A percentile compares a stretch with the other conserved stretches of the same genome.
These are phyloP conservation scores for Metschnikowia cerradonensis DNA, from an alignment of 805 yeast genomes.

Conservation along the genomic window DNA sequence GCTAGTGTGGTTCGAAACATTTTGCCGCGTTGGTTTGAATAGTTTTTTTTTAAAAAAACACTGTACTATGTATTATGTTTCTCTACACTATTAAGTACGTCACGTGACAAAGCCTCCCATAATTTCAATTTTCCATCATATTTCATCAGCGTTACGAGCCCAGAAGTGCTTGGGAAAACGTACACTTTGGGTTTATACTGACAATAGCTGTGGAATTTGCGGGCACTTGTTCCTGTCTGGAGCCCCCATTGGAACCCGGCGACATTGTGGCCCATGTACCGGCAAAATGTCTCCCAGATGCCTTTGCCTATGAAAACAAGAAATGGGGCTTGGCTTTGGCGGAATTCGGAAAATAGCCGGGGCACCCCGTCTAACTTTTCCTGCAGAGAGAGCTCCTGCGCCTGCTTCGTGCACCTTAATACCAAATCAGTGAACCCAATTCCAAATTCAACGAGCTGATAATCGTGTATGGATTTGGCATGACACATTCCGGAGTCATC, in stretches of 20 bases:
- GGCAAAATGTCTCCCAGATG: slow-evolving; percentile 61
- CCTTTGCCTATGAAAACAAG: slow-evolving; percentile 70
- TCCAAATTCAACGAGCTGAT: slow-evolving; percentile 35
- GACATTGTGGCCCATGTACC: slow-evolving; percentile 24
- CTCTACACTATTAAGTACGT: background rate
- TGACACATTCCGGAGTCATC: slow-evolving; percentile 4
- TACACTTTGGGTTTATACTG: slow-evolving; percentile 30
- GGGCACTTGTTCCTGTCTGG: slow-evolving; percentile 16
- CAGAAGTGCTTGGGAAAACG: slow-evolving; percentile 73
- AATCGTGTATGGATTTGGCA: slow-evolving; percentile 38
- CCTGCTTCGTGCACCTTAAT: slow-evolving; percentile 56
- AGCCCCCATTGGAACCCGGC: slow-evolving; percentile 53
- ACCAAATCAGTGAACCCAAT: slow-evolving; percentile 75
- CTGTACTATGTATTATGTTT: too few relatives aligned
- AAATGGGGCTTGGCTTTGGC: slow-evolving; percentile 32
- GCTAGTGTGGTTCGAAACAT: too few relatives aligned
- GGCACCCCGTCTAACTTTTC: slow-evolving; percentile 60
- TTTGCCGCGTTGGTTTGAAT: too few relatives aligned
- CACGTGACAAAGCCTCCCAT: slow-evolving; percentile 44
- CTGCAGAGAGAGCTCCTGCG: slow-evolving; percentile 44
- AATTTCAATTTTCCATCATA: slow-evolving; percentile 41
- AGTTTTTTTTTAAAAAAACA: too few relatives aligned
- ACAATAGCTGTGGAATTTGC: slow-evolving; percentile 13
- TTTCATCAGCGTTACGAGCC: slow-evolving; percentile 53
- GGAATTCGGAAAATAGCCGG: slow-evolving; percentile 44